These are phyloP conservation scores for Gracilaria gracilis DNA, from an alignment of 23 red algal species.

Conservation along the genomic window DNA sequence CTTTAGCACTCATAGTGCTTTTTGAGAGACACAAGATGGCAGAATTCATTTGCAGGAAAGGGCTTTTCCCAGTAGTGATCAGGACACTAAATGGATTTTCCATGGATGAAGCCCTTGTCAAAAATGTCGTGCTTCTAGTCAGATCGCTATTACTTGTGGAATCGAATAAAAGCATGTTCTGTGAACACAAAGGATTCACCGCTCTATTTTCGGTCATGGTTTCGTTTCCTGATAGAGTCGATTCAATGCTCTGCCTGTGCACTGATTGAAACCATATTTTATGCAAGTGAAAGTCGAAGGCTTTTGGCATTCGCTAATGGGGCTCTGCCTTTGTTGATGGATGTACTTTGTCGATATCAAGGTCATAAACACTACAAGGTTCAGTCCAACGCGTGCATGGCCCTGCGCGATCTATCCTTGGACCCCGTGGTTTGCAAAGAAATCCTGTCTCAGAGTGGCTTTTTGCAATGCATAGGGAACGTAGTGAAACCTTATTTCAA, in stretches of 20 bases:
- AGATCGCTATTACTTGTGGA: constrained; percentile 13
- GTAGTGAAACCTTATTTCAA: background rate
- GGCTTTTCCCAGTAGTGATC: background rate
- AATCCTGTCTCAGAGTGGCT: background rate
- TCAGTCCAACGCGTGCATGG: constrained; percentile 52
- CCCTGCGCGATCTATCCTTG: constrained; percentile 36
- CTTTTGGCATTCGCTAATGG: background rate
- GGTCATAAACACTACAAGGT: background rate
- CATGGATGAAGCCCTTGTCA: constrained; percentile 22
- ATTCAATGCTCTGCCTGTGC: constrained; percentile 26
- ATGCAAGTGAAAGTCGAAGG: constrained; percentile 17
- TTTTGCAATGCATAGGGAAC: background rate
- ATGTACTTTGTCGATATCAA: constrained; percentile 4
- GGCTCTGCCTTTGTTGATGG: background rate
- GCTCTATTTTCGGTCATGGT: constrained; percentile 3
- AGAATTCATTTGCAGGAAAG: background rate
- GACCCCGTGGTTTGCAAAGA: background rate
- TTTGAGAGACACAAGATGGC: constrained; percentile 45
- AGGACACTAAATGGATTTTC: background rate
- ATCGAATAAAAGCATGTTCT: constrained; percentile 24
- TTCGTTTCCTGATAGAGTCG: constrained; percentile 13
- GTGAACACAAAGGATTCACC: constrained; percentile 7
- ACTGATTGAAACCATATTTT: constrained; percentile 43
- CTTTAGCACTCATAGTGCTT: constrained; percentile 33
- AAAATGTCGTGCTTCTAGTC: constrained; percentile 14